Percentiles rank a stretch among this genome's conserved stretches.
Conservation (phyloP, 306 rosid species). For the Pyrus bretschneideri region DNA sequence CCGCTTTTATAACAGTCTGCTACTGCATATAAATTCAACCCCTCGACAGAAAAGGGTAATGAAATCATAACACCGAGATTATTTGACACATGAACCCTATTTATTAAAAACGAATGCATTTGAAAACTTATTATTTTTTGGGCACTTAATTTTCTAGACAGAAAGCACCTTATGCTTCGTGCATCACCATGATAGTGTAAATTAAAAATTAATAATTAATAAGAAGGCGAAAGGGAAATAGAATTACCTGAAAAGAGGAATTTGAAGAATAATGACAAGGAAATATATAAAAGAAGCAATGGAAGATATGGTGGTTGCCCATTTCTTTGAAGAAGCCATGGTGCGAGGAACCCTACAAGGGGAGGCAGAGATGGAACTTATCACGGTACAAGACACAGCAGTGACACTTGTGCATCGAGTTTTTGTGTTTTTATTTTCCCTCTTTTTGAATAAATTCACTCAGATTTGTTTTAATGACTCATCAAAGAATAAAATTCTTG, state of each 20-base stretch:
- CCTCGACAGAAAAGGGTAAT: not conserved
- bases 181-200: not conserved
- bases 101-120: not conserved
- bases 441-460: no score
- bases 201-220: not conserved
- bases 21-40: not conserved
- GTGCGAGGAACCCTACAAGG: not conserved
- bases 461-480: no score
- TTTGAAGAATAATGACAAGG: conserved; percentile 59
- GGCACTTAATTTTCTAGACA: not conserved
- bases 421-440: no score
- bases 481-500: no score
- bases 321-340: conserved; percentile 71
- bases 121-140: not conserved
- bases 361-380: not conserved
- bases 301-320: conserved; percentile 45
- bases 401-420: no score
- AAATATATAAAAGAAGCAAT: conserved; percentile 51
- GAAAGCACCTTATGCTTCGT: not conserved
- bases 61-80: not conserved
- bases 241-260: conserved; percentile 83
- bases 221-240: not conserved
- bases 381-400: not conserved
- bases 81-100: not conserved
- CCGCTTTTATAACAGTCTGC: not conserved